Base-by-base conservation (phyloP, 495 filamentous ascomycete species). In the Lophium mytilinum region DNA sequence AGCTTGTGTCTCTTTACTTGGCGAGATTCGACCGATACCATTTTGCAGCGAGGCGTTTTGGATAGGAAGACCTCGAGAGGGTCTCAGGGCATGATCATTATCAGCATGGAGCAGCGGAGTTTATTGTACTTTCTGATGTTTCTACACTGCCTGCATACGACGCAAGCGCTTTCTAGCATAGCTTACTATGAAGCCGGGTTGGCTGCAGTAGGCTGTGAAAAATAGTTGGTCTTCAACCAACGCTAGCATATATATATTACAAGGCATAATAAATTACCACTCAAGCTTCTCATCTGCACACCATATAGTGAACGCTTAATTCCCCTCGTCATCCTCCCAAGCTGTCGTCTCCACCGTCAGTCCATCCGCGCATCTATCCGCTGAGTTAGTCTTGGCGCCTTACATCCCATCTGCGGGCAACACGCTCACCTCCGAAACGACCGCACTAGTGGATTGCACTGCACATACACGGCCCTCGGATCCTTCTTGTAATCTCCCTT, bases 291-390 rank as follows among this genome's bases (percentile, higher is more conserved):
- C 24, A 30, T 30, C 3, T 30, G 24, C 14, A 42, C 40, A 42
- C 2, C 17, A 42, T 42, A 2, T 8, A 14, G 40, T 42, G 40
- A 42, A n/a, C 40, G 2, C 1, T 42, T 8, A 42, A 14, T 14
- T 21, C 45, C 21, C 41, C 37, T 43, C 47, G 46, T 41, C 50
- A 8, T 52, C 65, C 61, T 93, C 88, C 86, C 87, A 92, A 48
- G 78, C 73, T 19, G 89, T 94, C 21, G 89, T 94, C 71, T 95
- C 90, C 9, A 90, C 86, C 58, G 78, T 86, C 68, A 92, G 82
- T 15, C 78, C 83, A 64, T 82, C 81, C 33, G 80, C 79, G 72
- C 90, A 94, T 53, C 89, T 95, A 69, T 33, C 15, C 45, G 18
- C 52, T 33, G 40, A 12, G n/a, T 58, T 33, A 63, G 55, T 50